phyloP scores from a whole-genome alignment of 306 rosid genomes.

The Dicorynia guianensis region DNA sequence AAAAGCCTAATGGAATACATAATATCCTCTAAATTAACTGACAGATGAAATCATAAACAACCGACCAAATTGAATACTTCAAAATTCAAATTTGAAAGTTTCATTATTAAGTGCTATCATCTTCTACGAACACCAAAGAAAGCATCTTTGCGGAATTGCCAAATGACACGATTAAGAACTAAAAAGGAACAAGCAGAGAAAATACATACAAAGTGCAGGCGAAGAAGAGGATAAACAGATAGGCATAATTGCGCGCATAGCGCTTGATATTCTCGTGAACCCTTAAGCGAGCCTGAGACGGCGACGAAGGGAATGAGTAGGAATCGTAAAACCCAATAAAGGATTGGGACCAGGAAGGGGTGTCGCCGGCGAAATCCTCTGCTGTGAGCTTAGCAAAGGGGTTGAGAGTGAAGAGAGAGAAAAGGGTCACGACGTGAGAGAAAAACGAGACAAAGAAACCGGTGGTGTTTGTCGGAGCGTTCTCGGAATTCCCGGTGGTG shows the following conservation, averaged over 20 bases:
- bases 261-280: slow-evolving; percentile 92
- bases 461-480: slow-evolving; percentile 37
- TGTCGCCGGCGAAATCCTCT: slow-evolving; percentile 70
- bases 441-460: slow-evolving; percentile 58
- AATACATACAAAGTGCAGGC: slow-evolving; percentile 75
- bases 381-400: slow-evolving; percentile 85
- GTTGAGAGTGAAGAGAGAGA: slow-evolving; percentile 78
- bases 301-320: slow-evolving; percentile 81
- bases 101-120: neutral
- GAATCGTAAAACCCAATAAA: slow-evolving; percentile 64
- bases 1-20: neutral
- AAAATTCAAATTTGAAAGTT: neutral
- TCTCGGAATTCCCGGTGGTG: no score
- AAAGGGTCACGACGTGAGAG: slow-evolving; percentile 63
- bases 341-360: slow-evolving; percentile 81
- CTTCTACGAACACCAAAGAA: neutral
- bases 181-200: slow-evolving; percentile 12
- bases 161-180: neutral
- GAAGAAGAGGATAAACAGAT: slow-evolving; percentile 70
- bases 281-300: slow-evolving; percentile 82
- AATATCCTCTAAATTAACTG: neutral
- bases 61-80: no score
- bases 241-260: slow-evolving; percentile 85
- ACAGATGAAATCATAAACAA: neutral
- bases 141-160: neutral